phyloP scores from a whole-genome alignment of 139 green algal genomes.

The Pleodorina starrii region DNA sequence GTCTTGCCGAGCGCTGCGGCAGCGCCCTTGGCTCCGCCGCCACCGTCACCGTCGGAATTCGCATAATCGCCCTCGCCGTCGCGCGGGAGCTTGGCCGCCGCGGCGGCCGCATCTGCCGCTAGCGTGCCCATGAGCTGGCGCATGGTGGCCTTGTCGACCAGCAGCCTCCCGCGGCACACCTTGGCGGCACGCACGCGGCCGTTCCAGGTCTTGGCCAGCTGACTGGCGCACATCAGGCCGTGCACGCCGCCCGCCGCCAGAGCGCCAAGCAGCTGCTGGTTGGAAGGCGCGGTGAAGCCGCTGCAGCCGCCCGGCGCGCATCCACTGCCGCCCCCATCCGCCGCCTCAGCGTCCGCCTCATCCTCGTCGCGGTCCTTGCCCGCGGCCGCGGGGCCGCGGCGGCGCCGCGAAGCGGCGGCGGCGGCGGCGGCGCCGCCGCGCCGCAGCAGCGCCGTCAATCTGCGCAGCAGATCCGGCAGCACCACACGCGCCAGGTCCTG shows the following conservation, averaged over 20 bases:
- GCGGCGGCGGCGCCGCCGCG: background rate
- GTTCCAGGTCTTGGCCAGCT: conserved; percentile 33
- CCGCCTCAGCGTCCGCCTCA: background rate
- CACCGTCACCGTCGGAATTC: background rate
- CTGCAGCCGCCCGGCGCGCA: background rate
- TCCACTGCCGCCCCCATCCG: background rate
- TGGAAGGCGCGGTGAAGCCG: background rate
- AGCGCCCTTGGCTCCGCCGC: background rate
- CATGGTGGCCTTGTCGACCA: conserved; percentile 38
- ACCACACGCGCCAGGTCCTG: conserved; percentile 40
- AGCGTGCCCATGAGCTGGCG: background rate
- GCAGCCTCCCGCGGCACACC: background rate
- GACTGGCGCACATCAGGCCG: background rate
- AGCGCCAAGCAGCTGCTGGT: conserved; percentile 4
- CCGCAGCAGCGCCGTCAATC: background rate
- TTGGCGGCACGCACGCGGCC: conserved; percentile 15
- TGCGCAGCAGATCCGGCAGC: background rate
- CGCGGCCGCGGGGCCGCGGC: background rate
- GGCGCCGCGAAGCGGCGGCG: background rate
- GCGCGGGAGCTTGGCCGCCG: background rate
- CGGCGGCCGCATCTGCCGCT: background rate
- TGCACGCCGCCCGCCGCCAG: conserved; percentile 27
- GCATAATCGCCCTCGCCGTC: background rate
- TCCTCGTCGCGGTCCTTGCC: background rate
- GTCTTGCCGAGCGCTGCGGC: background rate